These are phyloP conservation scores for Diutina pseudorugosa DNA, from an alignment of 1,139 yeast genomes.

Conservation along the genomic window DNA sequence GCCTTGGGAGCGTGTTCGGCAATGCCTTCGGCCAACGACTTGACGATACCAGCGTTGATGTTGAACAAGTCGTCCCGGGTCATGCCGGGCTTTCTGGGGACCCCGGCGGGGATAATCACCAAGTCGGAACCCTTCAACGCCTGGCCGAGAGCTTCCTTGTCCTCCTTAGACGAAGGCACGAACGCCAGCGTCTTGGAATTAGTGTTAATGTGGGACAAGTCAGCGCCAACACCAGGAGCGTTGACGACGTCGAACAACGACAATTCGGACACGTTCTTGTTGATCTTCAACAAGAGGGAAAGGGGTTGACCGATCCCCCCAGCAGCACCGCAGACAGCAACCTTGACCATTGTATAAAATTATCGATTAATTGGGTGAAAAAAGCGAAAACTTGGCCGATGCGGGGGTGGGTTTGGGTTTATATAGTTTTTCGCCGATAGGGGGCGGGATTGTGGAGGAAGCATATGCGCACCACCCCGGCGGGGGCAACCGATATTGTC, in stretches of 20 bases:
- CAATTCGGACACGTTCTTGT: constrained; percentile 10
- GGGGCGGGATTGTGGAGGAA: not conserved
- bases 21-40: constrained; percentile 1
- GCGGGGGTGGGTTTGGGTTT: not conserved
- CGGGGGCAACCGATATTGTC: not conserved
- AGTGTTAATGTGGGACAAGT: constrained; percentile 11
- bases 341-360: constrained; percentile 6
- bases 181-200: constrained; percentile 6
- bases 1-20: constrained; percentile 4
- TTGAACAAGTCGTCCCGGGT: constrained; percentile 4
- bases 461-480: not conserved
- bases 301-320: constrained; percentile 12
- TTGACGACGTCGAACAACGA: constrained; percentile 11
- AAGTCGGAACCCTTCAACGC: constrained; percentile 2
- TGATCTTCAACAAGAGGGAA: constrained; percentile 11
- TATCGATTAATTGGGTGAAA: no score
- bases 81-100: constrained; percentile 4
- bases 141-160: constrained; percentile 1
- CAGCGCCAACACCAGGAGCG: constrained; percentile 11
- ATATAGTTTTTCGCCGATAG: not conserved
- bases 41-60: constrained; percentile 3
- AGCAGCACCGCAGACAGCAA: constrained; percentile 11
- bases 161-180: constrained; percentile 1
- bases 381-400: not conserved
- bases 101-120: constrained; percentile 4